Evolutionary conservation across 306 rosid species (phyloP).

Genomic region (Arachis stenosperma): DNA sequence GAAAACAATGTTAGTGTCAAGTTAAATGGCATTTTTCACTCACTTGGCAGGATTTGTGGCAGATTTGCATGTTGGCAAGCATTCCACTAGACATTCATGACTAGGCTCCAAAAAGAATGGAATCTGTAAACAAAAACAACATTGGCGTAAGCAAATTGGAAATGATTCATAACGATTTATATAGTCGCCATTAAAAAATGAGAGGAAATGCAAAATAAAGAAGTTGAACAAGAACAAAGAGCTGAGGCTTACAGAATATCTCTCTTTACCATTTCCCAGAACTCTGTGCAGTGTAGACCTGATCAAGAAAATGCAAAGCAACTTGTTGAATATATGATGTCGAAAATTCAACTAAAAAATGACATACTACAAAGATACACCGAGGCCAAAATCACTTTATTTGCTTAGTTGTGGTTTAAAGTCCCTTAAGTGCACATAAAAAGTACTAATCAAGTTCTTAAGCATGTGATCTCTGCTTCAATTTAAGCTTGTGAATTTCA

Average conservation of each 20-base stretch:
- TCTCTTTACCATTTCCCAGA: constrained; percentile 74
- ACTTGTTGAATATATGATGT: constrained; percentile 19
- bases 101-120: constrained; percentile 86
- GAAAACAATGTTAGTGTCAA: constrained; percentile 13
- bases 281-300: constrained; percentile 98
- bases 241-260: constrained; percentile 78
- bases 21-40: constrained; percentile 39
- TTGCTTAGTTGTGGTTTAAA: not conserved
- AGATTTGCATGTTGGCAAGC: constrained; percentile 91
- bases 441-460: not conserved
- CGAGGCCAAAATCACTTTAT: constrained; percentile 18
- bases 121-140: constrained; percentile 56
- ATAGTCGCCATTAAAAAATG: not conserved
- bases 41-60: constrained; percentile 83
- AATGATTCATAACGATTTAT: not conserved
- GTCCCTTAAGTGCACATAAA: not conserved
- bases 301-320: constrained; percentile 37
- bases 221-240: constrained; percentile 1
- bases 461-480: not conserved
- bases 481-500: not conserved
- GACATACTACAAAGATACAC: not conserved
- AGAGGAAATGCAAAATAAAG: constrained; percentile 13
- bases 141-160: constrained; percentile 18
- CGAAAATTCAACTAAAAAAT: constrained; percentile 14
- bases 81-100: constrained; percentile 82